Conservation (phyloP, 2,329 filamentous ascomycete genomes). For the Capronia epimyces region DNA sequence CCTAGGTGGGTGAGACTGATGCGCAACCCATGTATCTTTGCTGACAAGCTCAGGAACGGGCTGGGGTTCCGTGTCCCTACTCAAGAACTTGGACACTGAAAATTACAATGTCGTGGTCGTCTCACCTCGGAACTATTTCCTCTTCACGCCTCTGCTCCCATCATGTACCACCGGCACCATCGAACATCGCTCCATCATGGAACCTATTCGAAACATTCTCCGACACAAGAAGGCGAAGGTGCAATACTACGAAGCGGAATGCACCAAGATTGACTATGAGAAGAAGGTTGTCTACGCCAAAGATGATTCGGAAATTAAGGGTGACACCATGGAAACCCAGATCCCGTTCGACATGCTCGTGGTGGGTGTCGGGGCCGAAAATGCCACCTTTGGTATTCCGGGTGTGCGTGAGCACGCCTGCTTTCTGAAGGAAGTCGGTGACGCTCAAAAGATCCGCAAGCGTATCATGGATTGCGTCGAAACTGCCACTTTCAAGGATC, state of each 20-base stretch:
- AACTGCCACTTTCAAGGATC: slow-evolving; percentile 96
- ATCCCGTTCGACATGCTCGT: slow-evolving; percentile 98
- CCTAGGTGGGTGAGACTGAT: slow-evolving; percentile 59
- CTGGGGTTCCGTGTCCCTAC: slow-evolving; percentile 90
- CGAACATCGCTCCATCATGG: slow-evolving; percentile 99
- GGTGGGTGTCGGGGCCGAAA: slow-evolving; percentile 93
- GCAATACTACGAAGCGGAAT: slow-evolving; percentile 97
- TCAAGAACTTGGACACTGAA: slow-evolving; percentile 97
- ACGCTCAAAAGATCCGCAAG: slow-evolving; percentile 93
- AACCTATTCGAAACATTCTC: slow-evolving; percentile 92
- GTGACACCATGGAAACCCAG: slow-evolving; percentile 72
- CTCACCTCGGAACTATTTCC: slow-evolving; percentile 98
- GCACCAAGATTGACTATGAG: slow-evolving; percentile 85
- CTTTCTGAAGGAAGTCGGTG: slow-evolving; percentile 96
- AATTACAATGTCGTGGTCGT: slow-evolving; percentile 99
- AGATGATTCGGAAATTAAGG: slow-evolving; percentile 90
- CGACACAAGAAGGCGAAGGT: slow-evolving; percentile 89
- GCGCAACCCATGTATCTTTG: not conserved
- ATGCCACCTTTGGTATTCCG: slow-evolving; percentile 95
- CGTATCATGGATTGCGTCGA: slow-evolving; percentile 99
- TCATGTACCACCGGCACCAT: slow-evolving; percentile 97
- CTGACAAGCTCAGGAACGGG: slow-evolving; percentile 64
- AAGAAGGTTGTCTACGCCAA: slow-evolving; percentile 82
- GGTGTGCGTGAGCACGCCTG: slow-evolving; percentile 92
- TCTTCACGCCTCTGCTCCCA: slow-evolving; percentile 94